Percentiles rank a stretch among this genome's conserved stretches.
These are phyloP conservation scores for Komagataella phaffii DNA, from an alignment of 805 yeast genomes.

Conservation along the genomic window DNA sequence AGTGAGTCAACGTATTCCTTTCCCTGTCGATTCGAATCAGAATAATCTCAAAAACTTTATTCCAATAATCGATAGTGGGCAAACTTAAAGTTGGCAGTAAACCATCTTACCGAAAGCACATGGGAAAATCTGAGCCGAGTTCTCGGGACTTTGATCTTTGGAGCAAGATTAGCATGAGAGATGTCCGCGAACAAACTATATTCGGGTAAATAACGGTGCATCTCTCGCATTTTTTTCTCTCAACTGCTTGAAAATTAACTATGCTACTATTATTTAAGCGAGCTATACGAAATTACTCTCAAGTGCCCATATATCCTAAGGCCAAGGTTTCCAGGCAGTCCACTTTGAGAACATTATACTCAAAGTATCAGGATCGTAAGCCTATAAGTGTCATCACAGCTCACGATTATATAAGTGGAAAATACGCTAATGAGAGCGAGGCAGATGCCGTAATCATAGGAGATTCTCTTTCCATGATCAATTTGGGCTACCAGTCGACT, in stretches of 20 bases:
- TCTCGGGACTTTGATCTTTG: not conserved
- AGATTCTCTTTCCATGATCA: conserved; percentile 87
- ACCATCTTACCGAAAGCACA: not conserved
- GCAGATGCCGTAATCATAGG: conserved; percentile 73
- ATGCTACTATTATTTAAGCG: not conserved
- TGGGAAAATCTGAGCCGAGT: not conserved
- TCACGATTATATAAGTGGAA: conserved; percentile 71
- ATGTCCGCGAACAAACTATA: not conserved
- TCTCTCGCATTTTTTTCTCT: not conserved
- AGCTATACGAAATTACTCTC: not conserved
- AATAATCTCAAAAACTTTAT: too few species aligned
- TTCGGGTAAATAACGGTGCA: not conserved
- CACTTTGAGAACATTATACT: not conserved
- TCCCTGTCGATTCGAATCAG: too few species aligned
- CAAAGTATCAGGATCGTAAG: not conserved
- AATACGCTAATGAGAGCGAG: conserved; percentile 43
- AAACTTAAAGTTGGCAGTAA: not conserved
- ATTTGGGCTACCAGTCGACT: conserved; percentile 71
- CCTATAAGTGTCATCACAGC: conserved; percentile 50
- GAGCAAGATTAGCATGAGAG: not conserved
- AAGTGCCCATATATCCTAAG: not conserved
- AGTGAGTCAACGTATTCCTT: too few species aligned
- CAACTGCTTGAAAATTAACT: not conserved
- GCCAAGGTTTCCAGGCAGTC: not conserved
- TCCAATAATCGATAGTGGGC: not conserved